These are phyloP conservation scores for Chloris gayana DNA, from an alignment of 176 grass and related monocot species.

Conservation along the genomic window DNA sequence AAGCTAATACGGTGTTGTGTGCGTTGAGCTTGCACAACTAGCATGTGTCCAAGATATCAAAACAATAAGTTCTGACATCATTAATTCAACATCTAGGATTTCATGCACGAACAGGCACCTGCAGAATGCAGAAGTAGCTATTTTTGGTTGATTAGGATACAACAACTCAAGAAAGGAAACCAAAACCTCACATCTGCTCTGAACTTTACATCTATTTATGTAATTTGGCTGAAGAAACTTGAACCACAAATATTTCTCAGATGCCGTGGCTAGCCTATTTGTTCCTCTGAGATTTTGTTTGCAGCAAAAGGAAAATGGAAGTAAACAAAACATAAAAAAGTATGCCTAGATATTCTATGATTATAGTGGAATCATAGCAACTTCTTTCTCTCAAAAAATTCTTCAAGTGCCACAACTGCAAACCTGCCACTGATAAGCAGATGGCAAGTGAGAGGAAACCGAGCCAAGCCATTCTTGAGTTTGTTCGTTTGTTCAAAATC, in stretches of 20 bases:
- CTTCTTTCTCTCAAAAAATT: slow-evolving; percentile 91
- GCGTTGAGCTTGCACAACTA: neutral
- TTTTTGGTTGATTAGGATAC: neutral
- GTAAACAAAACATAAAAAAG: neutral
- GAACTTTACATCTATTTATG: slow-evolving; percentile 17
- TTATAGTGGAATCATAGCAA: slow-evolving; percentile 43
- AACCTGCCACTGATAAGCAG: slow-evolving; percentile 66
- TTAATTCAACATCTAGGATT: neutral
- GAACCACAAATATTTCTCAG: neutral
- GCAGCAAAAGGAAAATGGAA: neutral
- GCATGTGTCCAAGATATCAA: neutral
- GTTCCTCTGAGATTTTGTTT: neutral
- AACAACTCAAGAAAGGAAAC: neutral
- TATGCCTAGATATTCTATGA: neutral
- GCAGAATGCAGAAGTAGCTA: neutral
- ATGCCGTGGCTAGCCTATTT: slow-evolving; percentile 5
- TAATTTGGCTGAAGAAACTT: slow-evolving; percentile 2
- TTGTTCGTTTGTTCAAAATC: slow-evolving; percentile 77
- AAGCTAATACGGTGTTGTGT: neutral
- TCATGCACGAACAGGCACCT: neutral
- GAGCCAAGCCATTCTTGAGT: slow-evolving; percentile 69
- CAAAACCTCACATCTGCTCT: neutral
- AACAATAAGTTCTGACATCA: neutral
- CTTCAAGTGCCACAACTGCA: slow-evolving; percentile 83
- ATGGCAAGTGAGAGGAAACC: slow-evolving; percentile 73